Conservation (phyloP, 441 rosid genomes). For the Pelargonium cotyledonis region DNA sequence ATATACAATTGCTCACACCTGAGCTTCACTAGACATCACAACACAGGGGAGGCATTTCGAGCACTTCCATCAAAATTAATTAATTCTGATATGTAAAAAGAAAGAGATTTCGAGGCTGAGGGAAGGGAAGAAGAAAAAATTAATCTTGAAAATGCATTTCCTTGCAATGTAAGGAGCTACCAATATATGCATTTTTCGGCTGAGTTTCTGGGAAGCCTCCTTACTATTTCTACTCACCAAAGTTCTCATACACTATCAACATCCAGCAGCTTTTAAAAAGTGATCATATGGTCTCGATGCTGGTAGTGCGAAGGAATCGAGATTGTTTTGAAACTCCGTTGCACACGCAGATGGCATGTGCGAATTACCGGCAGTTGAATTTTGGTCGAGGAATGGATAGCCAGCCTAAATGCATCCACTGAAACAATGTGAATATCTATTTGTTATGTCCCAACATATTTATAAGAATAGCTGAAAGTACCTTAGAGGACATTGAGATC, state of each 20-base stretch:
- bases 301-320: constrained; percentile 54
- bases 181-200: not conserved
- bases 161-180: not conserved
- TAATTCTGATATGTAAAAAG: too few species aligned
- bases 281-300: constrained; percentile 81
- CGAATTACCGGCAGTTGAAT: constrained; percentile 15
- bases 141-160: not conserved
- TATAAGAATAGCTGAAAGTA: constrained; percentile 7
- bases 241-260: constrained; percentile 35
- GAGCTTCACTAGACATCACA: too few species aligned
- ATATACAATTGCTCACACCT: too few species aligned
- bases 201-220: not conserved
- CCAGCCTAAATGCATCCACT: constrained; percentile 26
- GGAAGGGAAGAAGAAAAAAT: too few species aligned
- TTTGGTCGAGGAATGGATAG: constrained; percentile 36
- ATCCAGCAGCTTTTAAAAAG: constrained; percentile 93
- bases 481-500: constrained; percentile 16
- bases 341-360: constrained; percentile 34
- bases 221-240: not conserved
- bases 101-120: too few species aligned
- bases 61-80: too few species aligned
- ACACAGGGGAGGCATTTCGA: too few species aligned
- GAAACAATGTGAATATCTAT: not conserved
- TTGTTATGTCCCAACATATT: too few species aligned
- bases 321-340: constrained; percentile 45